Base-by-base conservation (phyloP, 768 basidiomycete genomes). In the Naematelia encephala region DNA sequence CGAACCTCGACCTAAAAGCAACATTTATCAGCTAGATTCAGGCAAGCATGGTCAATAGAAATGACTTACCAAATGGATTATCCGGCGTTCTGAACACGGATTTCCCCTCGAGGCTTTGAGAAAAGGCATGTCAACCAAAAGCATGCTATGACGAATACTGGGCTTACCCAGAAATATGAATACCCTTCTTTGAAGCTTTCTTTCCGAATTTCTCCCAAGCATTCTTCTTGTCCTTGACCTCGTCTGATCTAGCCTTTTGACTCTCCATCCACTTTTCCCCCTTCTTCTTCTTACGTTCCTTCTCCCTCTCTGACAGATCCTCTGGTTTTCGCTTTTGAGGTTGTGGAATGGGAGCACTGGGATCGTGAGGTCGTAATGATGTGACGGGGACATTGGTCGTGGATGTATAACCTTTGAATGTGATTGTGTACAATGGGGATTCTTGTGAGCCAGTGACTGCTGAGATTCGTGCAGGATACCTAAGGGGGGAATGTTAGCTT, bases 191-290 rank as follows among this genome's bases (percentile, higher is more conserved):
- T 19, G 64, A 61, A 16, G 77, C 77, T 62, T 78, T 78, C 59
- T 75, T 75, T 2, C 75, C 77, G 68, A 78, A 78, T 60, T 67
- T 74, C 56, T 77, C 71, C 77, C 77, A 78, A 12, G 75, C 74
- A 56, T 61, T 64, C 68, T 76, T 75, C 70, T 78, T 78, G 42
- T 72, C 67, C 51, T 74, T 72, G 39, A 73, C 67, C 51, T 76
- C 77, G 34, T 76, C 68, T 30, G 75, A 69, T 56, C 70, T 75
- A 13, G 65, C 67, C 46, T 75, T 67, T 54, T 75, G 74, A 16
- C 56, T 66, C 58, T 73, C 76, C 60, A 74, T 70, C 77, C 77
- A 77, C 53, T 77, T 76, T 51, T 78, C 77, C 27, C 74, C 76
- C 69, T 78, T 78, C 62, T 68, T 69, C 66, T 75, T 77, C 66